phyloP scores from a whole-genome alignment of 106 monocot genomes.

The Acorus gramineus region DNA sequence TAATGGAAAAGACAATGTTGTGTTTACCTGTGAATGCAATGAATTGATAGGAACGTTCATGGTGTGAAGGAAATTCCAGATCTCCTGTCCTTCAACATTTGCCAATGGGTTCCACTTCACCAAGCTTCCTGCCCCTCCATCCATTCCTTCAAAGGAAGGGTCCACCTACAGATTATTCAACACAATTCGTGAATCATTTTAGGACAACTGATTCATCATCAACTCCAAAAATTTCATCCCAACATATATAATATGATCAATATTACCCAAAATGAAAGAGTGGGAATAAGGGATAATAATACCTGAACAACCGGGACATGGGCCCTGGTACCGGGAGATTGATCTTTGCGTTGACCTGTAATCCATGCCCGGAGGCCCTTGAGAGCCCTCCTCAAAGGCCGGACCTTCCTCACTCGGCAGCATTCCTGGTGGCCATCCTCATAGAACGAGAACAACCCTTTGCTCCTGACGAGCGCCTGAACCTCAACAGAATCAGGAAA shows the following conservation, averaged over 20 bases:
- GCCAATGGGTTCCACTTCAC: slow-evolving; percentile 8
- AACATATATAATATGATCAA: too few relatives aligned
- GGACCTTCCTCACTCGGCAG: neutral
- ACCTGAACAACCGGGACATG: neutral
- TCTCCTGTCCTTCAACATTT: neutral
- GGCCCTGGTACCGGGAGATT: too few relatives aligned
- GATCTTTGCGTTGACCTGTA: too few relatives aligned
- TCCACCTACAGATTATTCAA: neutral
- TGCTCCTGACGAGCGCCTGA: too few relatives aligned
- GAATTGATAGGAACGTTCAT: slow-evolving; percentile 6
- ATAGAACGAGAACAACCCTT: too few relatives aligned
- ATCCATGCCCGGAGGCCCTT: too few relatives aligned
- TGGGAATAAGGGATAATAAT: too few relatives aligned
- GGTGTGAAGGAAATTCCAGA: slow-evolving; percentile 1
- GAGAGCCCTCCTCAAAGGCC: neutral
- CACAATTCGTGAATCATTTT: too few relatives aligned
- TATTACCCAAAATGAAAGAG: too few relatives aligned
- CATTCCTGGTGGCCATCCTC: neutral
- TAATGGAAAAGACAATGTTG: neutral
- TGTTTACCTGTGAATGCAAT: slow-evolving; percentile 1
- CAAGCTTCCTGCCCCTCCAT: slow-evolving; percentile 1
- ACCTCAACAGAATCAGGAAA: too few relatives aligned
- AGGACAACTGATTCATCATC: too few relatives aligned
- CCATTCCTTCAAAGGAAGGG: slow-evolving; percentile 5
- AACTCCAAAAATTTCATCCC: too few relatives aligned